These are phyloP conservation scores for Colletotrichum sp. DNA, from an alignment of 2,329 filamentous ascomycete species.

Conservation along the genomic window DNA sequence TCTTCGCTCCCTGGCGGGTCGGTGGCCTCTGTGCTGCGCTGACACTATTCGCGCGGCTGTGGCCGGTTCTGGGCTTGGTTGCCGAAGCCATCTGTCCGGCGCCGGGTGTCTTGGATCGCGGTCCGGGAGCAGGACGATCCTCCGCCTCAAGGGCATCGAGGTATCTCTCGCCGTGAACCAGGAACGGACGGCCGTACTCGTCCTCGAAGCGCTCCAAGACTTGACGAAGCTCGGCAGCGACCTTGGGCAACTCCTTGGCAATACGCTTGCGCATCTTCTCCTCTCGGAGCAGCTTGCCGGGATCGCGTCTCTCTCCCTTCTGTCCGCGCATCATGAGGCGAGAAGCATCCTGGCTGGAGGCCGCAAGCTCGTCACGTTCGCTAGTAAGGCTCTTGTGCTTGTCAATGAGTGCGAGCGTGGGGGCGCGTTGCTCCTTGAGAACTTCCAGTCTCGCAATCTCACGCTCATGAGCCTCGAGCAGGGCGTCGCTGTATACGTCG, in stretches of 20 bases:
- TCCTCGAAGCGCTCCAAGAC: slow-evolving; percentile 89
- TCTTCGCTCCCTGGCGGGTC: slow-evolving; percentile 45
- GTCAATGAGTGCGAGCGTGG: slow-evolving; percentile 82
- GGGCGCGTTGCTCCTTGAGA: slow-evolving; percentile 85
- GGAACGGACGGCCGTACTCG: slow-evolving; percentile 90
- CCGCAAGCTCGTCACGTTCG: slow-evolving; percentile 85
- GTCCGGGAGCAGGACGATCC: slow-evolving; percentile 55
- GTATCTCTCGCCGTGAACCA: slow-evolving; percentile 91
- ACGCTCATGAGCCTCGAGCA: slow-evolving; percentile 92
- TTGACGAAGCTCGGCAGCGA: slow-evolving; percentile 82
- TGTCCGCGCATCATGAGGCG: slow-evolving; percentile 89
- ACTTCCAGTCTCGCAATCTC: slow-evolving; percentile 85
- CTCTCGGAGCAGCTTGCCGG: slow-evolving; percentile 89
- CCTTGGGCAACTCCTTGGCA: slow-evolving; percentile 91
- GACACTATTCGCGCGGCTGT: slow-evolving; percentile 42
- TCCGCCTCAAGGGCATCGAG: slow-evolving; percentile 79
- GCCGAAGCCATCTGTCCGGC: slow-evolving; percentile 54
- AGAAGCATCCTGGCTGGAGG: slow-evolving; percentile 93
- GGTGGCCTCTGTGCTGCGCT: slow-evolving; percentile 19
- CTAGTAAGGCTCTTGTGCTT: slow-evolving; percentile 81
- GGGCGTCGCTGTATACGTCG: slow-evolving; percentile 94
- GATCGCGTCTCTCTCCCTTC: slow-evolving; percentile 93
- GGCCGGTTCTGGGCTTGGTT: slow-evolving; percentile 40
- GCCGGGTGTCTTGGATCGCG: slow-evolving; percentile 77
- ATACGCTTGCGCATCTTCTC: slow-evolving; percentile 98